Percentiles rank a stretch among this genome's conserved stretches.
Evolutionary conservation across 2,329 filamentous ascomycete species (phyloP).

Genomic region (Pseudocercospora vitis): DNA sequence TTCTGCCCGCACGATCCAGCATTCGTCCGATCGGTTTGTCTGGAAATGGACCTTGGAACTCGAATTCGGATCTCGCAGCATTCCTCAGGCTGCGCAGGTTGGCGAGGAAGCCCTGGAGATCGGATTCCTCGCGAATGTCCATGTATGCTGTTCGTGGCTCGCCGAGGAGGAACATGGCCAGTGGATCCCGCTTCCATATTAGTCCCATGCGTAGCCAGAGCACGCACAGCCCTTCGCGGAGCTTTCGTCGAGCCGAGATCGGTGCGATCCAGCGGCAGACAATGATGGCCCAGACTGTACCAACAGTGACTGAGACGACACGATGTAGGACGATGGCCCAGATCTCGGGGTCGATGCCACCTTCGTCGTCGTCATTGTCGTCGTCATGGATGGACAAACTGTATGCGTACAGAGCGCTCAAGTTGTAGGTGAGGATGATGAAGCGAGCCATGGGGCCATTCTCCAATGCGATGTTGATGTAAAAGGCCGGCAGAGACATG

Average conservation of each 20-base stretch:
- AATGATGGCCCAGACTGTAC: constrained; percentile 88
- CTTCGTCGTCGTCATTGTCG: constrained; percentile 81
- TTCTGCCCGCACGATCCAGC: constrained; percentile 74
- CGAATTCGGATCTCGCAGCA: constrained; percentile 80
- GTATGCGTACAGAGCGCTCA: constrained; percentile 92
- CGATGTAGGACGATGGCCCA: constrained; percentile 84
- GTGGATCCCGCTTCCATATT: constrained; percentile 91
- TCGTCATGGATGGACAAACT: constrained; percentile 77
- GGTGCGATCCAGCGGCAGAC: constrained; percentile 91
- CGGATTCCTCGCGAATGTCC: constrained; percentile 81
- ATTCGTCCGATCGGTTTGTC: constrained; percentile 70
- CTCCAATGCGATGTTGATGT: constrained; percentile 79
- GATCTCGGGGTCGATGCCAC: constrained; percentile 79
- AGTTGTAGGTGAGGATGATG: constrained; percentile 92
- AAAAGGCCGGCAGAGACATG: constrained; percentile 70
- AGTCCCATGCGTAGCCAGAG: constrained; percentile 92
- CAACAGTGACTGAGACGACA: constrained; percentile 79
- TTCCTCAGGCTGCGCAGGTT: constrained; percentile 72
- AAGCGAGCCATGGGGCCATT: constrained; percentile 91
- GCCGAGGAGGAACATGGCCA: constrained; percentile 64
- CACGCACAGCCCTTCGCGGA: constrained; percentile 85
- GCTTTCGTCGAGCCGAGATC: constrained; percentile 82
- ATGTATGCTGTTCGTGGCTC: constrained; percentile 61
- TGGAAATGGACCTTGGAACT: constrained; percentile 84
- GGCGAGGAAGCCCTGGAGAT: constrained; percentile 75